Conservation (phyloP, 1,284 basidiomycete species). For the Tilletia horrida region DNA sequence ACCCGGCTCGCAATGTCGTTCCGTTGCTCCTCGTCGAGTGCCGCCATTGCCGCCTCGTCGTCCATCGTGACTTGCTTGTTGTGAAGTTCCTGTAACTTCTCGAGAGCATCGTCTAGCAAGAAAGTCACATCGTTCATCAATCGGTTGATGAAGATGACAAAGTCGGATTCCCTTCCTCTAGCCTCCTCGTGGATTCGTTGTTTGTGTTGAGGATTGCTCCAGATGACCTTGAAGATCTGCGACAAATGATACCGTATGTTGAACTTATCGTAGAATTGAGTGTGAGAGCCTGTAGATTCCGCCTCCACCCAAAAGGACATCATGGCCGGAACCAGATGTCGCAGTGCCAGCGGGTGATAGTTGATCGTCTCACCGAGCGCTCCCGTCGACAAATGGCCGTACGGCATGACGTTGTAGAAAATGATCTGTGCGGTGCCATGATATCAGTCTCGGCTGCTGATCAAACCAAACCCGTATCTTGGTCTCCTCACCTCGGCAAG, state of each 20-base stretch:
- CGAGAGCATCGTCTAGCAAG: slow-evolving; percentile 92
- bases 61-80: slow-evolving; percentile 81
- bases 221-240: slow-evolving; percentile 51
- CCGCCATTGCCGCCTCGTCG: slow-evolving; percentile 60
- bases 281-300: slow-evolving; percentile 92
- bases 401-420: slow-evolving; percentile 75
- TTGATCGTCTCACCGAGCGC: slow-evolving; percentile 79
- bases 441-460: background rate
- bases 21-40: slow-evolving; percentile 53
- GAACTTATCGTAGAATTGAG: slow-evolving; percentile 98
- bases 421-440: slow-evolving; percentile 64
- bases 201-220: slow-evolving; percentile 49
- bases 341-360: slow-evolving; percentile 76
- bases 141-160: slow-evolving; percentile 87
- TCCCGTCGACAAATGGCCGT: slow-evolving; percentile 71
- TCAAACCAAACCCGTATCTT: too few relatives aligned
- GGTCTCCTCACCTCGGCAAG: slow-evolving; percentile 72
- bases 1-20: slow-evolving; percentile 80
- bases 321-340: slow-evolving; percentile 83
- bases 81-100: slow-evolving; percentile 82
- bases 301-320: slow-evolving; percentile 98
- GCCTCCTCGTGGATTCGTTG: slow-evolving; percentile 44
- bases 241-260: slow-evolving; percentile 63
- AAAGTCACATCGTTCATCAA: slow-evolving; percentile 99
- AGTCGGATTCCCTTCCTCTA: slow-evolving; percentile 32